Base-by-base conservation (phyloP, 2,329 filamentous ascomycete genomes). In the Nigrospora osmanthi region DNA sequence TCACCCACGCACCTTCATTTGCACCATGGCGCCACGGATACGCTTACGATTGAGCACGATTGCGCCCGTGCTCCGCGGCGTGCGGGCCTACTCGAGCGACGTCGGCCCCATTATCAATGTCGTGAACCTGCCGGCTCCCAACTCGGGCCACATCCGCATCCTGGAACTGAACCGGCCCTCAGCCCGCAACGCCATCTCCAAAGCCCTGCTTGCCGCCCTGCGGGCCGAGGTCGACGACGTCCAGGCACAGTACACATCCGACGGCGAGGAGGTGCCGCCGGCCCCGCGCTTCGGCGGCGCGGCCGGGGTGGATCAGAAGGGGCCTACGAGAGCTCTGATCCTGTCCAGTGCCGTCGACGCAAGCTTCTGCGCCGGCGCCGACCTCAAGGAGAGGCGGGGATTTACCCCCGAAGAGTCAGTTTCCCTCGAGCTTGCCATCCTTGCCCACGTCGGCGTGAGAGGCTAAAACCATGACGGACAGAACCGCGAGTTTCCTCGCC, bases 341-440 rank as follows among this genome's bases (percentile, higher is more conserved):
- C 57, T 98, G 14, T 86, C 88, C 11, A 94, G 87, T 58, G 87
- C 88, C 35, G 77, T 88, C n/a, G 88, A 96, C 55, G 74, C 80
- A 19, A 85, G 83, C 56, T 98, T 98, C 65, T 98, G 93, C 65
- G 89, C 93, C 0, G 93, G 93, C 34, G 93, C 93, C 4, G 93
- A 98, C 61, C 68, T 98, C 57, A 97, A 96, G 62, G 91, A 96
- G 72, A 73, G 91, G 28, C 76, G 78, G 47, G 78, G 75, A 4
- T 93, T 96, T 66, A 83, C 80, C 1, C 76, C 74, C 49, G 78
- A 89, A 55, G 85, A 96, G 89, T 95, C 64, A 49, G 80, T 44
- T 14, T 16, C 38, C 30, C 15, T 38, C 4, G n/a, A 13, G 15
- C 17, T 19, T 19, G 36, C n/a, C n/a, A n/a, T 35, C n/a, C 39